Percentiles rank a stretch among this genome's conserved stretches.
Evolutionary conservation across 2,329 filamentous ascomycete species (phyloP).

Genomic region (Hymenoscyphus salicellus): DNA sequence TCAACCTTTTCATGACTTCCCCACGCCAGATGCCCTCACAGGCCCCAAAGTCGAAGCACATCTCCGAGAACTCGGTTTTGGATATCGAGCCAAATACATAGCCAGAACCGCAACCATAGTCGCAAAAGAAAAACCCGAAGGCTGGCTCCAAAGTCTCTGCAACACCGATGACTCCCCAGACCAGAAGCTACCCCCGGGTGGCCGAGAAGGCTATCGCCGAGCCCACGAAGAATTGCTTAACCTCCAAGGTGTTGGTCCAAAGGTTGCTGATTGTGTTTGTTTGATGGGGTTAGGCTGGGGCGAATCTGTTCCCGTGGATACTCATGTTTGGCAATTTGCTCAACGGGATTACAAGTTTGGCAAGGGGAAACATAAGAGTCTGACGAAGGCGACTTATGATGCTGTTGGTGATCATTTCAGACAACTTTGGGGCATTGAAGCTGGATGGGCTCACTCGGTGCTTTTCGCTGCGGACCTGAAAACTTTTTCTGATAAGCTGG

Average conservation of each 20-base stretch:
- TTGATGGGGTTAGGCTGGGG: slow-evolving; percentile 96
- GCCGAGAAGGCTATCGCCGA: slow-evolving; percentile 61
- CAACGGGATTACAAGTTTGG: slow-evolving; percentile 93
- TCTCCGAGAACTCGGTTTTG: slow-evolving; percentile 82
- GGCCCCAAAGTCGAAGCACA: slow-evolving; percentile 73
- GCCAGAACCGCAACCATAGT: slow-evolving; percentile 79
- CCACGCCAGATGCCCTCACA: slow-evolving; percentile 69
- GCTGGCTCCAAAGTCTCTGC: slow-evolving; percentile 74
- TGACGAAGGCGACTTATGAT: slow-evolving; percentile 86
- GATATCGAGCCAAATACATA: slow-evolving; percentile 92
- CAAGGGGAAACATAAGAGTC: slow-evolving; percentile 74
- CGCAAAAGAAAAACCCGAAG: slow-evolving; percentile 59
- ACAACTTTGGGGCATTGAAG: slow-evolving; percentile 84
- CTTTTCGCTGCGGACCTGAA: slow-evolving; percentile 90
- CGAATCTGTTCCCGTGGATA: slow-evolving; percentile 92
- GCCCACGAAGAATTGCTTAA: slow-evolving; percentile 78
- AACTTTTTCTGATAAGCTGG: slow-evolving; percentile 67
- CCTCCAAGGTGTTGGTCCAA: slow-evolving; percentile 87
- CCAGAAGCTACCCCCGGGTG: slow-evolving; percentile 48
- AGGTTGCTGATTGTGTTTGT: slow-evolving; percentile 95
- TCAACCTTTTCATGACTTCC: slow-evolving; percentile 82
- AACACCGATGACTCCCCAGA: slow-evolving; percentile 69
- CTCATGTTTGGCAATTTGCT: slow-evolving; percentile 98
- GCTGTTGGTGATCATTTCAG: slow-evolving; percentile 89
- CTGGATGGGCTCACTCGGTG: slow-evolving; percentile 96